Conservation (phyloP, 2,329 filamentous ascomycete species). For the Leptographium procerum region DNA sequence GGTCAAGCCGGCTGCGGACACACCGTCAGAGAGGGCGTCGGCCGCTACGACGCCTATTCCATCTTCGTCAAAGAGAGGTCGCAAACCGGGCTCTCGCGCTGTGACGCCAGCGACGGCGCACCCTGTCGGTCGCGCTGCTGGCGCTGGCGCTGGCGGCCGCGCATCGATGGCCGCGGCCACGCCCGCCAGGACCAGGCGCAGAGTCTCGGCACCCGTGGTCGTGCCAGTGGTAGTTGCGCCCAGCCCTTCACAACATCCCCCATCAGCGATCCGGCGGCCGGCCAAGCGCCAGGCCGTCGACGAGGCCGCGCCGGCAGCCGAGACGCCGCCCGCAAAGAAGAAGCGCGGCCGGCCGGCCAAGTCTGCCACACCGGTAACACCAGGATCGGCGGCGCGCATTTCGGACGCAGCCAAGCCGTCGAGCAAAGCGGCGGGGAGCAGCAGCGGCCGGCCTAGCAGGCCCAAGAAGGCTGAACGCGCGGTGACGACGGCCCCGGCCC, state of each 20-base stretch:
- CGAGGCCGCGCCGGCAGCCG: background rate
- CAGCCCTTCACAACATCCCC: too few relatives aligned
- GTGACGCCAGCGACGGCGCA: background rate
- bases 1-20: background rate
- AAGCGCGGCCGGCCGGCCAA: background rate
- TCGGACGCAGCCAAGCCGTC: background rate
- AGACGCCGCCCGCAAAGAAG: background rate
- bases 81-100: background rate
- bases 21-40: background rate
- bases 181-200: background rate
- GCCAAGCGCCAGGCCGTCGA: background rate
- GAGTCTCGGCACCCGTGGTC: background rate
- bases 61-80: background rate
- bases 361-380: background rate
- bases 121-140: background rate
- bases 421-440: background rate
- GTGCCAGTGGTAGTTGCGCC: too few relatives aligned
- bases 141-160: too few relatives aligned
- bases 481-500: background rate
- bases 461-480: background rate
- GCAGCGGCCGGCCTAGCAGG: background rate
- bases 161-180: background rate
- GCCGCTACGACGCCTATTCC: background rate
- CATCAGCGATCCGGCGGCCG: too few relatives aligned
- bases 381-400: background rate